Evolutionary conservation across 805 yeast genomes (phyloP), one percentile per base, ranked within the genome.

Genomic region (Ogataea sp.): DNA sequence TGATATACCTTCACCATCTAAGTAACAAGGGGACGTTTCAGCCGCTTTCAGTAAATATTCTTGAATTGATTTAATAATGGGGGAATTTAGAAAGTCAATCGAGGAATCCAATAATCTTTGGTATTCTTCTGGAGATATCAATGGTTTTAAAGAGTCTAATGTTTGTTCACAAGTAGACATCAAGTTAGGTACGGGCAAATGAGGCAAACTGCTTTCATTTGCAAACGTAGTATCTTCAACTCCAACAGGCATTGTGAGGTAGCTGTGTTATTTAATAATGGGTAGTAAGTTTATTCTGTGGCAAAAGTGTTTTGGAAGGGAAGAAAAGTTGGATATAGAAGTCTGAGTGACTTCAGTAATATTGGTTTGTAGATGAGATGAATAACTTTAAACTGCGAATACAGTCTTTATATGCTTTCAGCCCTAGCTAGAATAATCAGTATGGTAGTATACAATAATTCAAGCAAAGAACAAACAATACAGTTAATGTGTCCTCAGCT

Each of bases 181-280:
- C 4, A 82, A 51, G 11, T 65, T 58, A 0, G 94, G 90, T 13
- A 83, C 73, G 0, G 88, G 88, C 18, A 83, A 61, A 27, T 56
- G 58, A 1, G 87, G 85, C 17, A 82, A 58, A 1, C 39, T 26
- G 3, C 55, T 55, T 45, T 75, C 80, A 49, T 64, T 43, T 31
- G 55, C 52, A 44, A 62, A 71, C 2, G 75, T 70, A 2, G 44
- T 29, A 10, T 41, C 42, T 9, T 44, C 43, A 16, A 32, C 24
- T 8, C 33, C 33, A 10, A 30, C 13, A 18, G 33, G 33, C 33
- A 30, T 30, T n/a, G n/a, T n/a, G n/a, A n/a, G n/a, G n/a, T n/a
- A n/a, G n/a, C n/a, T n/a, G n/a, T n/a, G n/a, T n/a, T n/a, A n/a
- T n/a, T n/a, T n/a, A n/a, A n/a, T n/a, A n/a, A n/a, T n/a, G n/a